A percentile compares a stretch with the other conserved stretches of the same genome.
Evolutionary conservation across 164 flowering plant species (phyloP).

Genomic region (Piper longum): DNA sequence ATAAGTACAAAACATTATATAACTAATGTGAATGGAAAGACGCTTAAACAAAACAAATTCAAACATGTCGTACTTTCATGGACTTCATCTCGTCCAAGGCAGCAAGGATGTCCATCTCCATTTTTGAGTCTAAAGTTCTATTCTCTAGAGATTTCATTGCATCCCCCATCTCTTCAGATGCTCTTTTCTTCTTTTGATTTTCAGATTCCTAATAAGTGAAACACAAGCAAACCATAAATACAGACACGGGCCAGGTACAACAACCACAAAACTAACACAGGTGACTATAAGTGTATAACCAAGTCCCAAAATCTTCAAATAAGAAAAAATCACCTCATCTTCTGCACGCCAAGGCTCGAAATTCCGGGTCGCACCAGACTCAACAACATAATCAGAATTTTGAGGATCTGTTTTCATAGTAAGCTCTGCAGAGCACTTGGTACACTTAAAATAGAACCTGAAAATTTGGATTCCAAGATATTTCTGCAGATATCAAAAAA

Average conservation of each 20-base stretch:
- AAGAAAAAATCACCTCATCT: constrained; percentile 48
- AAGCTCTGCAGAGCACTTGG: constrained; percentile 83
- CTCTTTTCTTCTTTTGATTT: constrained; percentile 50
- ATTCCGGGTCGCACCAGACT: constrained; percentile 80
- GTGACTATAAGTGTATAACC: not conserved
- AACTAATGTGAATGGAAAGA: not conserved
- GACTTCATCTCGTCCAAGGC: constrained; percentile 95
- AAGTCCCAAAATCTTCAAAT: not conserved
- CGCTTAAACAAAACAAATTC: not conserved
- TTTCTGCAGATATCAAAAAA: constrained; percentile 30
- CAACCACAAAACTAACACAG: constrained; percentile 2
- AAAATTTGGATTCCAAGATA: constrained; percentile 83
- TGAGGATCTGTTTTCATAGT: constrained; percentile 89
- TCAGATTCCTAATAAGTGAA: constrained; percentile 31
- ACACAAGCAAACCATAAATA: no score
- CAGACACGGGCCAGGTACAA: no score
- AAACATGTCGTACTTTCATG: constrained; percentile 42
- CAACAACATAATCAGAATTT: constrained; percentile 83
- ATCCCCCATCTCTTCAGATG: constrained; percentile 87
- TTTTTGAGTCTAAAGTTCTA: constrained; percentile 74
- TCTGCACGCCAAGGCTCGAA: constrained; percentile 97
- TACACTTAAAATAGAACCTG: constrained; percentile 87
- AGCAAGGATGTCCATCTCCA: constrained; percentile 92
- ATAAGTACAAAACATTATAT: not conserved
- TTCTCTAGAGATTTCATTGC: constrained; percentile 95